Evolutionary conservation across 148 eudicot genomes (phyloP).

Genomic region (Salicornia ramosissima): DNA sequence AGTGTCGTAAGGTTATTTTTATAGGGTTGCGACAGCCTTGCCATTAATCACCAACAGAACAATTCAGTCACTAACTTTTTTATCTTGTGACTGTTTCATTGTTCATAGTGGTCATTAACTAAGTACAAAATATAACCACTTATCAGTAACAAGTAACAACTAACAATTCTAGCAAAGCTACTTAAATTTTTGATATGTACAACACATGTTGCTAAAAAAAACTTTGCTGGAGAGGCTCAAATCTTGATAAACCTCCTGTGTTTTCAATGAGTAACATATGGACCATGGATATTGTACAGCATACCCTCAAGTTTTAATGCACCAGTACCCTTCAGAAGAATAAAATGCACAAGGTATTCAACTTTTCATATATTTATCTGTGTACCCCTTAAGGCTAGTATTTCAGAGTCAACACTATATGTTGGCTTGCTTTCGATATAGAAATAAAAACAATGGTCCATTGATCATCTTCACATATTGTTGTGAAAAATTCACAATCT

Average conservation of each 20-base stretch:
- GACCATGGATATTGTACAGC: too few relatives aligned
- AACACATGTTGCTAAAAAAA: background rate
- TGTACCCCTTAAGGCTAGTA: too few relatives aligned
- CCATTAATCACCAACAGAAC: background rate
- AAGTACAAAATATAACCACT: background rate
- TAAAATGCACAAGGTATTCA: too few relatives aligned
- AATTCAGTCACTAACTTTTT: background rate
- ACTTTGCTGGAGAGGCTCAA: background rate
- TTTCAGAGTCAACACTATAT: background rate
- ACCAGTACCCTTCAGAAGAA: too few relatives aligned
- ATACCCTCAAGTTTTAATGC: too few relatives aligned
- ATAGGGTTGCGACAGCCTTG: too few relatives aligned
- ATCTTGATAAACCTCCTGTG: background rate
- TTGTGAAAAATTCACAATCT: too few relatives aligned
- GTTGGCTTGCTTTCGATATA: too few relatives aligned
- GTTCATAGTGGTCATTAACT: background rate
- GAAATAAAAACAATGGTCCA: too few relatives aligned
- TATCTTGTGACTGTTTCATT: background rate
- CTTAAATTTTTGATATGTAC: background rate
- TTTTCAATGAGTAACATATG: background rate
- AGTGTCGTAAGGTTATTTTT: too few relatives aligned
- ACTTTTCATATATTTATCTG: too few relatives aligned
- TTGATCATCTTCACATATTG: too few relatives aligned
- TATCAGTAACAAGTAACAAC: background rate
- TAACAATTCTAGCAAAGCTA: background rate